Evolutionary conservation across 352 stramenopile genomes (phyloP).

Genomic region (Phytophthora kernoviae): DNA sequence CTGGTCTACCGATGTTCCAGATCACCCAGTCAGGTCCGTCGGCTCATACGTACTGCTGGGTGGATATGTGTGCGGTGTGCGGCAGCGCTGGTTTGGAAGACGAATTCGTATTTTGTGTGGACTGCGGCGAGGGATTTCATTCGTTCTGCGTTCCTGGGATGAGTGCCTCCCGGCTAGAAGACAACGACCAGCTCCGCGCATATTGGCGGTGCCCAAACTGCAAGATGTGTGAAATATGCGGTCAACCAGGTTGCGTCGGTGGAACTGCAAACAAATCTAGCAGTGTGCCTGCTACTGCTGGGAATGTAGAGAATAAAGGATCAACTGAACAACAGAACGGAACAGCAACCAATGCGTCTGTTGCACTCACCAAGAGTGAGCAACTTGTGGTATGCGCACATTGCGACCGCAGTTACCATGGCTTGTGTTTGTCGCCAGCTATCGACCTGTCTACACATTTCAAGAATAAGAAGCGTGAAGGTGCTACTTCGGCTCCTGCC

Average conservation of each 20-base stretch:
- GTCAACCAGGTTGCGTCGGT: constrained; percentile 45
- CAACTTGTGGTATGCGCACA: constrained; percentile 43
- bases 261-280: constrained; percentile 4
- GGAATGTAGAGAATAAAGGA: constrained; percentile 22
- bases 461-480: constrained; percentile 17
- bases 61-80: constrained; percentile 93
- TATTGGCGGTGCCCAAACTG: constrained; percentile 96
- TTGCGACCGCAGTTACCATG: constrained; percentile 65
- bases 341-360: constrained; percentile 4
- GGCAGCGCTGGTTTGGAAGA: constrained; percentile 80
- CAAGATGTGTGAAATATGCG: constrained; percentile 95
- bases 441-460: constrained; percentile 27
- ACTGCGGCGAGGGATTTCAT: constrained; percentile 96
- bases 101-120: constrained; percentile 94
- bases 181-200: constrained; percentile 58
- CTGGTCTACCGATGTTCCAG: constrained; percentile 70
- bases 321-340: constrained; percentile 4
- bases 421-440: constrained; percentile 50
- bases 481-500: constrained; percentile 4
- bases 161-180: constrained; percentile 30
- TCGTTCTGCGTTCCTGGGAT: constrained; percentile 87
- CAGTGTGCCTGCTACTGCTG: constrained; percentile 19
- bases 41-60: constrained; percentile 88
- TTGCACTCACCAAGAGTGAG: constrained; percentile 18
- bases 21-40: constrained; percentile 79